These are phyloP conservation scores for Penicillium waksmanii DNA, from an alignment of 495 filamentous ascomycete species.

Conservation along the genomic window DNA sequence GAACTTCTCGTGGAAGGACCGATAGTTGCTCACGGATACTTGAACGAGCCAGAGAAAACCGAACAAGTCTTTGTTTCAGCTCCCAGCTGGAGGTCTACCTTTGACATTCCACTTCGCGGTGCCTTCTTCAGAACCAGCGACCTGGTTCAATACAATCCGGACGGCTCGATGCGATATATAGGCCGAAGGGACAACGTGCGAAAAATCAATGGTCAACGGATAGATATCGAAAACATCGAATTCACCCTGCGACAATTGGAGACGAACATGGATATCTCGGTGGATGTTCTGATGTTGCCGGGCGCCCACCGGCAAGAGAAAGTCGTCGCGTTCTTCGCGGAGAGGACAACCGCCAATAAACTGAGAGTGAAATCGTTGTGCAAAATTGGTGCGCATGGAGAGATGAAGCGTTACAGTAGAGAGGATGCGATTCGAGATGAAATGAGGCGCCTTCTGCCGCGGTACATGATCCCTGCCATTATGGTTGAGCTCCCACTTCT, in stretches of 20 bases:
- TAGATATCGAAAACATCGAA: not conserved
- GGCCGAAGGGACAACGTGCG: not conserved
- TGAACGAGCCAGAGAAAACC: slow-evolving; percentile 42
- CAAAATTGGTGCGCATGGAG: not conserved
- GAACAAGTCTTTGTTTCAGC: slow-evolving; percentile 31
- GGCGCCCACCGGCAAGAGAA: not conserved
- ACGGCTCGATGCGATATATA: slow-evolving; percentile 37
- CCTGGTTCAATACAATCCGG: slow-evolving; percentile 44
- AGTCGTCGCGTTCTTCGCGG: not conserved
- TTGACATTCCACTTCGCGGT: not conserved
- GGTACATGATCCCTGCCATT: not conserved
- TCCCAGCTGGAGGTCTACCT: slow-evolving; percentile 11
- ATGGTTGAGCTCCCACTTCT: not conserved
- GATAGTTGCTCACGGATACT: slow-evolving; percentile 45
- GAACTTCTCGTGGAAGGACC: slow-evolving; percentile 52
- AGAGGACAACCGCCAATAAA: not conserved
- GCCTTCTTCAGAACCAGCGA: slow-evolving; percentile 51
- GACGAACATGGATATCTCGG: not conserved
- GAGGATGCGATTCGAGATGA: too few relatives aligned
- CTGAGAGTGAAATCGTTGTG: too few relatives aligned
- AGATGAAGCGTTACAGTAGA: not conserved
- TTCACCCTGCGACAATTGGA: not conserved
- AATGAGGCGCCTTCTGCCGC: not conserved
- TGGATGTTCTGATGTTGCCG: not conserved
- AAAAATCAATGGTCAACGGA: not conserved